Evolutionary conservation across 129 eudicot species (phyloP).

Genomic region (Flaveria trinervia): DNA sequence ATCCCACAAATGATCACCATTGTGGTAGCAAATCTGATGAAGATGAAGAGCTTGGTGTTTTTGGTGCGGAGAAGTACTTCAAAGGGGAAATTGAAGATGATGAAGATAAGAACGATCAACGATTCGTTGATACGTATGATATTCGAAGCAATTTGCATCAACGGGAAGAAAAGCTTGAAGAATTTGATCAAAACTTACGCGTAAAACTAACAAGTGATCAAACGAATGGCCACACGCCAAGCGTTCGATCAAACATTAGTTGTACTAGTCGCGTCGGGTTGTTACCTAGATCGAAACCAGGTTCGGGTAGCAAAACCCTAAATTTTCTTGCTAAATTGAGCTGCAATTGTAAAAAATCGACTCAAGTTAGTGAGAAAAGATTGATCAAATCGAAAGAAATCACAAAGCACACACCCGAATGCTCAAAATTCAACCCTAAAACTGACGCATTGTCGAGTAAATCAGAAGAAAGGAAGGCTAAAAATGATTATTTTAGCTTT

Average conservation of each 20-base stretch:
- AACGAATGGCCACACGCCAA: slow-evolving; percentile 40
- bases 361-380: slow-evolving; percentile 39
- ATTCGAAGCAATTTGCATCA: neutral
- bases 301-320: slow-evolving; percentile 29
- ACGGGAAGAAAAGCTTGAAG: neutral
- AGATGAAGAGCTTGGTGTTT: slow-evolving; percentile 62
- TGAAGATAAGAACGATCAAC: neutral
- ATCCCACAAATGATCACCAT: slow-evolving; percentile 25
- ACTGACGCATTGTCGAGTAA: neutral
- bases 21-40: slow-evolving; percentile 30
- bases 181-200: neutral
- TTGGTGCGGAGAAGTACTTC: slow-evolving; percentile 88
- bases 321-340: slow-evolving; percentile 52
- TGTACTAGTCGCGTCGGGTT: slow-evolving; percentile 60
- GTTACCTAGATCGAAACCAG: slow-evolving; percentile 37
- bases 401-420: slow-evolving; percentile 9
- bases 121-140: neutral
- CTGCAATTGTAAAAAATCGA: slow-evolving; percentile 64
- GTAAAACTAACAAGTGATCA: slow-evolving; percentile 13
- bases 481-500: slow-evolving; percentile 44
- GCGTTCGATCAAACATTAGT: slow-evolving; percentile 68
- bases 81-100: slow-evolving; percentile 53
- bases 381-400: slow-evolving; percentile 22
- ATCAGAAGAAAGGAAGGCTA: slow-evolving; percentile 26
- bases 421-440: slow-evolving; percentile 1